These are phyloP conservation scores for Yamadazyma pseudoaaseri DNA, from an alignment of 1,139 yeast species.

Conservation along the genomic window DNA sequence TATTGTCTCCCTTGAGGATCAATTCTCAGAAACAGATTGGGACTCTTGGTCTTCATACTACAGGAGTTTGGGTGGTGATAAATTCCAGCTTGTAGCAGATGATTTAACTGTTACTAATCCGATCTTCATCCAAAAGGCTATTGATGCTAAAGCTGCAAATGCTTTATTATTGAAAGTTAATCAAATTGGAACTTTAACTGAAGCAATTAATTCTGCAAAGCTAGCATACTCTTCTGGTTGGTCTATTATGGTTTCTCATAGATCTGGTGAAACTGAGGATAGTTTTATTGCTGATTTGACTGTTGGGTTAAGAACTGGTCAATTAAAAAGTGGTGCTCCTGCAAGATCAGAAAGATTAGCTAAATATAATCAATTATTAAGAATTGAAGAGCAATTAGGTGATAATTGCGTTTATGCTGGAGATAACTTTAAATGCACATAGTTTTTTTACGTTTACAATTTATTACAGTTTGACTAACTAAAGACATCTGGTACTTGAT, in stretches of 20 bases:
- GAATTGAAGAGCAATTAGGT: slow-evolving; percentile 93
- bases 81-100: slow-evolving; percentile 83
- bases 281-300: slow-evolving; percentile 89
- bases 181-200: slow-evolving; percentile 84
- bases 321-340: slow-evolving; percentile 97
- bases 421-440: slow-evolving; percentile 5
- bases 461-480: not conserved
- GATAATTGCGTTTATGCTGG: slow-evolving; percentile 90
- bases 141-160: slow-evolving; percentile 85
- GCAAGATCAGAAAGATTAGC: slow-evolving; percentile 97
- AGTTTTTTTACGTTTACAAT: slow-evolving; percentile 2
- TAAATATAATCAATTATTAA: slow-evolving; percentile 86
- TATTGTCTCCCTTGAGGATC: slow-evolving; percentile 91
- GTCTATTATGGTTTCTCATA: slow-evolving; percentile 95
- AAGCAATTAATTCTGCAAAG: slow-evolving; percentile 84
- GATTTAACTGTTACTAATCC: slow-evolving; percentile 96
- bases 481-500: slow-evolving; percentile 6
- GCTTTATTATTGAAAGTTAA: slow-evolving; percentile 89
- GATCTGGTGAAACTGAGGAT: slow-evolving; percentile 71
- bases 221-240: slow-evolving; percentile 81
- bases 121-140: slow-evolving; percentile 79
- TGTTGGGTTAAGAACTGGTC: slow-evolving; percentile 92
- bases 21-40: slow-evolving; percentile 97
- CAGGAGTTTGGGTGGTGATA: slow-evolving; percentile 34
- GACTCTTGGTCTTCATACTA: slow-evolving; percentile 63